A percentile compares a stretch with the other conserved stretches of the same genome.
phyloP scores from a whole-genome alignment of 1,284 basidiomycete species.

The Rhodotorula sp. region DNA sequence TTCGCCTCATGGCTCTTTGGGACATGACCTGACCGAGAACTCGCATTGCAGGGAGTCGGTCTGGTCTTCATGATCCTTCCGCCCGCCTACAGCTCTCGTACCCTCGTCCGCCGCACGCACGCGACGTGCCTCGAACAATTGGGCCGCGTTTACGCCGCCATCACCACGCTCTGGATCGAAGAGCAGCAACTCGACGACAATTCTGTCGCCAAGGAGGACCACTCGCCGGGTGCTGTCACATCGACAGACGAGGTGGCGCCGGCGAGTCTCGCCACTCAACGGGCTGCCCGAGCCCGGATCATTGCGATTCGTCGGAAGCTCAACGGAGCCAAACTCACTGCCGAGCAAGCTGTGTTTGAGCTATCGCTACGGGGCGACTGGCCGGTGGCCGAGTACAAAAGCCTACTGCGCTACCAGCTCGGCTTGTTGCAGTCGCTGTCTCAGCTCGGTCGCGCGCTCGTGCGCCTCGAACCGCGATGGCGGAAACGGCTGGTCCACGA shows the following conservation, averaged over 20 bases:
- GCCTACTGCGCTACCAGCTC: slow-evolving; percentile 24
- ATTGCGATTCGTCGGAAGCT: slow-evolving; percentile 31
- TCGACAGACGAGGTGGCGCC: background rate
- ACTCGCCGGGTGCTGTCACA: background rate
- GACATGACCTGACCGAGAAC: background rate
- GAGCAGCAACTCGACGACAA: slow-evolving; percentile 9
- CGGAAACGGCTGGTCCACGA: slow-evolving; percentile 17
- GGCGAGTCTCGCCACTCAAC: background rate
- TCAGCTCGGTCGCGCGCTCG: slow-evolving; percentile 18
- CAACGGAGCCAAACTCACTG: slow-evolving; percentile 15
- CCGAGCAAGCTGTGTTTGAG: slow-evolving; percentile 23
- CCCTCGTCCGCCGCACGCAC: slow-evolving; percentile 31
- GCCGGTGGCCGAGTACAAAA: slow-evolving; percentile 20
- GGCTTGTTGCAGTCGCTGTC: slow-evolving; percentile 27
- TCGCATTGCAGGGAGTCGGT: background rate
- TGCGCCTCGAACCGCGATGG: slow-evolving; percentile 29
- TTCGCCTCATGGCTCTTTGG: too few species aligned
- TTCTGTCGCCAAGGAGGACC: background rate
- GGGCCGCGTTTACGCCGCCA: slow-evolving; percentile 23
- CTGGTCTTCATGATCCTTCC: slow-evolving; percentile 9
- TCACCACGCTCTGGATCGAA: slow-evolving; percentile 24
- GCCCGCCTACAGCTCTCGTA: slow-evolving; percentile 12
- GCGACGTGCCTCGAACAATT: slow-evolving; percentile 31
- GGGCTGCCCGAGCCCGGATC: slow-evolving; percentile 24
- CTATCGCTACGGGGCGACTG: slow-evolving; percentile 29